Evolutionary conservation across 352 stramenopile species (phyloP).

Genomic region (Pythium folliculosum): DNA sequence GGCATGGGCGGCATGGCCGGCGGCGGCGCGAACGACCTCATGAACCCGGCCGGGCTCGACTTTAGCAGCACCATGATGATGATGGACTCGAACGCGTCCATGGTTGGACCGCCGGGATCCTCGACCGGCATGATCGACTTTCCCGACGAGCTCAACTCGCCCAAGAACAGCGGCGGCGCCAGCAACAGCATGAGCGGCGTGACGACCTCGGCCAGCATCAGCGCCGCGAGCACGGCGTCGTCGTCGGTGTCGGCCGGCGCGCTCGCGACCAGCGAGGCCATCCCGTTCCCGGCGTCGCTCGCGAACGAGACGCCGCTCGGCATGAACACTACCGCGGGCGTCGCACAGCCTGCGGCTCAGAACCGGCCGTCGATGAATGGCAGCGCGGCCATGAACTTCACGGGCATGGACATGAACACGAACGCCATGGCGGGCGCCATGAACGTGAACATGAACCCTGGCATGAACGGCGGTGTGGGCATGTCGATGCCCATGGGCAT

Average conservation of each 20-base stretch:
- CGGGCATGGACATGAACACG: slow-evolving; percentile 25
- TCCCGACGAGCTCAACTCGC: slow-evolving; percentile 84
- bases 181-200: slow-evolving; percentile 9
- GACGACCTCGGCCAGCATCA: slow-evolving; percentile 25
- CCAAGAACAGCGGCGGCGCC: slow-evolving; percentile 30
- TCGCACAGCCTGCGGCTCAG: slow-evolving; percentile 6
- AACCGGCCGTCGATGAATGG: slow-evolving; percentile 21
- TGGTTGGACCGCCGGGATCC: slow-evolving; percentile 29
- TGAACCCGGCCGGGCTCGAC: slow-evolving; percentile 45
- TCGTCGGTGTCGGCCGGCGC: slow-evolving; percentile 34
- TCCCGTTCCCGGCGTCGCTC: slow-evolving; percentile 76
- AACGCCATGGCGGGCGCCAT: slow-evolving; percentile 17
- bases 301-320: slow-evolving; percentile 55
- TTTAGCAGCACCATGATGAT: slow-evolving; percentile 78
- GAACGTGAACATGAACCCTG: slow-evolving; percentile 40
- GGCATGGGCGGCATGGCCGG: slow-evolving; percentile 18
- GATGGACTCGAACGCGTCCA: slow-evolving; percentile 33
- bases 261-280: slow-evolving; percentile 44
- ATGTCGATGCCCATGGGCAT: slow-evolving; percentile 37
- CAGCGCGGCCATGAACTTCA: slow-evolving; percentile 19
- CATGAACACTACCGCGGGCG: slow-evolving; percentile 15
- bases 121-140: slow-evolving; percentile 80
- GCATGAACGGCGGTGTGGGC: slow-evolving; percentile 33
- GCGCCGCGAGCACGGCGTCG: slow-evolving; percentile 33
- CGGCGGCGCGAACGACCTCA: slow-evolving; percentile 31